Conservation (phyloP, 352 stramenopile species). For the Hyaloperonospora brassicae region DNA sequence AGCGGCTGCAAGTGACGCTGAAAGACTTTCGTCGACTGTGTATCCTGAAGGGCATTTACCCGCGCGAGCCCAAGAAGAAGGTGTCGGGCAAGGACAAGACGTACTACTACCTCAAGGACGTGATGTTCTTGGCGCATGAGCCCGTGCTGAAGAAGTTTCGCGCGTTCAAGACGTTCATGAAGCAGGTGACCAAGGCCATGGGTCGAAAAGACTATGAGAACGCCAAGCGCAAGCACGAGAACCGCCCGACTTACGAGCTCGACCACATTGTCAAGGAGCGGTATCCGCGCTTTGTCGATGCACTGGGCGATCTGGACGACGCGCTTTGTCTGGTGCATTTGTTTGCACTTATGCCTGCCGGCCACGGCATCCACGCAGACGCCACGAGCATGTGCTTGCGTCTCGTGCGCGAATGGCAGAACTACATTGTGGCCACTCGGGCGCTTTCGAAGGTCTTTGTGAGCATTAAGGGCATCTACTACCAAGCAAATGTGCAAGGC, state of each 20-base stretch:
- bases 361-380: conserved; percentile 80
- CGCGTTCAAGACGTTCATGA: conserved; percentile 98
- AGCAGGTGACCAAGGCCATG: conserved; percentile 90
- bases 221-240: conserved; percentile 73
- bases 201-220: conserved; percentile 79
- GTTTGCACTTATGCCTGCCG: conserved; percentile 93
- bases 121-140: conserved; percentile 96
- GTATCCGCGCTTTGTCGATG: conserved; percentile 96
- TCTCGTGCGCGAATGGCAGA: conserved; percentile 94
- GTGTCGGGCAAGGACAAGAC: conserved; percentile 93
- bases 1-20: conserved; percentile 92
- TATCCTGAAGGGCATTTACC: conserved; percentile 99
- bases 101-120: conserved; percentile 99
- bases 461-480: conserved; percentile 99
- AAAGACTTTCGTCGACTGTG: conserved; percentile 98
- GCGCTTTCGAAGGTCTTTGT: conserved; percentile 97
- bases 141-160: conserved; percentile 98
- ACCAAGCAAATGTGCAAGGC: conserved; percentile 92
- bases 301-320: conserved; percentile 97
- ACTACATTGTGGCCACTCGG: conserved; percentile 88
- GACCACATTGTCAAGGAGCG: conserved; percentile 98
- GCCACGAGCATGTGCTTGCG: conserved; percentile 87
- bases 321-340: conserved; percentile 95
- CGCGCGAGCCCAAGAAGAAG: conserved; percentile 94
- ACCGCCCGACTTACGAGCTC: conserved; percentile 91